Base-by-base conservation (phyloP, 2,329 filamentous ascomycete genomes). In the Ustilaginoidea virens region DNA sequence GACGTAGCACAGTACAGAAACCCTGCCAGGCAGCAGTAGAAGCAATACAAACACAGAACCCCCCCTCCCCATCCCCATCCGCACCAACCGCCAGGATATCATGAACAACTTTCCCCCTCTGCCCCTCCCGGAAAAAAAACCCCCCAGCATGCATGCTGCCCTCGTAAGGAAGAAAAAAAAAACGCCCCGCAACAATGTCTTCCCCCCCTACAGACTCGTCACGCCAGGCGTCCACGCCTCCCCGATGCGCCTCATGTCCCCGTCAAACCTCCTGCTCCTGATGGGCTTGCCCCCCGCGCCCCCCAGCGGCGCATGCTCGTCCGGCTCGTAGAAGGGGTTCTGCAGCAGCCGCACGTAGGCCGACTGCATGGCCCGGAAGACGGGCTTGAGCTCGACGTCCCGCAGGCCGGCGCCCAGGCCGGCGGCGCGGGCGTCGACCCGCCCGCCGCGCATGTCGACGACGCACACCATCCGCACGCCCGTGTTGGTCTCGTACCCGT, bases 401-500 rank as follows among this genome's bases (percentile, higher is more conserved):
- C 80, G 64, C 44, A 94, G 52, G 0, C 81, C 83, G 12, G 80
- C n/a, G 10, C 69, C 68, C 13, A 59, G 51, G 10, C 69, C 68
- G 12, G 60, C 51, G 4, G 30, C 34, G 5, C 30, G 29, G 7
- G 43, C 46, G 28, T 53, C 56, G 30, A 62, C 55, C 28, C 66
- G 58, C 14, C 78, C 63, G 2, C 85, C 86, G 40, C 85, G 74
- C 69, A 92, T 83, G 56, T 98, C 87, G 17, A 96, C 78, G 4
- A 94, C 72, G 37, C 85, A 77, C 19, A 96, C 74, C 46, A 98
- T 75, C 49, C 87, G 86, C 38, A 93, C 74, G 23, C 85, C 85
- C 16, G 90, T 96, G 55, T 93, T 96, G 32, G 90, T 94, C 54
- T 96, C 71, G 73, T 82, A 94, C 44, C 90, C 90, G 59, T 96